These are phyloP conservation scores for Perkinsus olseni DNA, from an alignment of 169 alveolate genomes.

Conservation along the genomic window DNA sequence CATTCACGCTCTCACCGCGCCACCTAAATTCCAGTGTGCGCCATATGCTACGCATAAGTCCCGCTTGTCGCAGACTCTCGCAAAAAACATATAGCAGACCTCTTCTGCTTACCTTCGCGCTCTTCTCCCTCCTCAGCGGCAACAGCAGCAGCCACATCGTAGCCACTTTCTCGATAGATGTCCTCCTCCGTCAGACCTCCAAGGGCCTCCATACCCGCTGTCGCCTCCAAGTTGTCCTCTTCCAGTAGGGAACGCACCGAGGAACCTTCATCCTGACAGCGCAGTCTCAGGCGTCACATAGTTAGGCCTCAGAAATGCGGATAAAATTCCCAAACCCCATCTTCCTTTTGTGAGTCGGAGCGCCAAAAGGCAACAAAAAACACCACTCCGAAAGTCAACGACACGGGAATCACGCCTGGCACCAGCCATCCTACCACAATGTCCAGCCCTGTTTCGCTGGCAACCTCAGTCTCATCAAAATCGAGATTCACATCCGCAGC, in stretches of 20 bases:
- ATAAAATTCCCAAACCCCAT: too few species aligned
- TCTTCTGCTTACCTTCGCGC: background rate
- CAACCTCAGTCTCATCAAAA: background rate
- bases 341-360: too few species aligned
- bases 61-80: background rate
- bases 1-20: too few species aligned
- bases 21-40: too few species aligned
- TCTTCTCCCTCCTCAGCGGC: background rate
- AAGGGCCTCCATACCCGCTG: background rate
- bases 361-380: too few species aligned
- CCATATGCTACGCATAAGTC: too few species aligned
- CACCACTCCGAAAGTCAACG: too few species aligned
- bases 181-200: background rate
- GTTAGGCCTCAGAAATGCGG: too few species aligned
- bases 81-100: background rate
- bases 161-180: background rate
- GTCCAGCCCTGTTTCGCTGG: background rate
- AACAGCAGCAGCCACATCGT: background rate
- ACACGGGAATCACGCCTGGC: too few species aligned
- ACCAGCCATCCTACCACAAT: background rate
- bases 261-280: background rate
- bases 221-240: background rate
- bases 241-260: background rate
- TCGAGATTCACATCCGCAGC: background rate
- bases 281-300: too few species aligned